Evolutionary conservation across 768 basidiomycete genomes (phyloP), one percentile per base, ranked within the genome.

Genomic region (Clitopilus passeckerianus): DNA sequence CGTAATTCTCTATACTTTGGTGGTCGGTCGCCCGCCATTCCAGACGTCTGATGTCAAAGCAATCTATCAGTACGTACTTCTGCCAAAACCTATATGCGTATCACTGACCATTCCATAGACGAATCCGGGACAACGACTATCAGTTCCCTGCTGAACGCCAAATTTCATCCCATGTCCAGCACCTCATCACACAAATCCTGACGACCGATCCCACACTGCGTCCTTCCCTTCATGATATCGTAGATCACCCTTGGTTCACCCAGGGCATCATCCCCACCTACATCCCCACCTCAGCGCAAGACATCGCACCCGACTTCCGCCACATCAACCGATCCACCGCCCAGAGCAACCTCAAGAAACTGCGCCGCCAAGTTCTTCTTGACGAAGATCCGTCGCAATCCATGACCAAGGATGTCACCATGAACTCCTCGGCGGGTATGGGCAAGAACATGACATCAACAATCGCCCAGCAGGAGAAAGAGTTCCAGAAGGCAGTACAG

Each of bases 11-110:
- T 98, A 98, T 69, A 99, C 96, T 1, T 86, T 98, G 56, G 78
- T 96, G 33, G 81, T 98, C 34, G 97, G 97, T 10, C 86, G 90
- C n/a, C 96, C 96, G 1, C 96, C 96, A 0, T 99, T 99, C 79
- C 97, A 99, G 72, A 98, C 95, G 15, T 95, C 97, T 70, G 95
- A 98, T 56, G 94, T 98, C 67, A 97, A 98, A 73, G 87, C 86
- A 10, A 98, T 98, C 61, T 97, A 98, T 75, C 89, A 93, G 90
- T 90, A 68, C 72, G 86, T 61, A 15, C 23, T 52, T n/a, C 33
- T 50, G n/a, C 59, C 53, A 4, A 1, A 41, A 14, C 35, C 1
- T 54, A 27, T 24, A 34, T 1, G 34, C 57, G 14, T 1, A 35
- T 50, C 57, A 20, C 59, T 63, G 33, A 66, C 56, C 15, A 56